A percentile compares a stretch with the other conserved stretches of the same genome.
Conservation (phyloP, 1,284 basidiomycete species). For the Schizopora paradoxa region DNA sequence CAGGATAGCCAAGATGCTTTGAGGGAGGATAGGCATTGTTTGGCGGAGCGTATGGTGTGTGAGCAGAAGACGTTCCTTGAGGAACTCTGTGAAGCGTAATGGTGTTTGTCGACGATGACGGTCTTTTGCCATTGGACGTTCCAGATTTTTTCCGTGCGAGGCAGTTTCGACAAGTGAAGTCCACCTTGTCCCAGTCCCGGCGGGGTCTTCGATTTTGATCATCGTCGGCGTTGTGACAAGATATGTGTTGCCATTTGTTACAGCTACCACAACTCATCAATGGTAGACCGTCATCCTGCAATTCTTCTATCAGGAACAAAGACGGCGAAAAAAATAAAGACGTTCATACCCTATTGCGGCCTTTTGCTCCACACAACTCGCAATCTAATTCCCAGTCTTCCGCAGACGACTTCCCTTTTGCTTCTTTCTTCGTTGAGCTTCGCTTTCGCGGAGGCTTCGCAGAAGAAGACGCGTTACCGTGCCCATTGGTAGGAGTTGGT, state of each 20-base stretch:
- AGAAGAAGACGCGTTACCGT: slow-evolving; percentile 1
- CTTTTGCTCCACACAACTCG: slow-evolving; percentile 69
- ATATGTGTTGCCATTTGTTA: slow-evolving; percentile 78
- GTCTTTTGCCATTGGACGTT: background rate
- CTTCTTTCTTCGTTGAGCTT: slow-evolving; percentile 5
- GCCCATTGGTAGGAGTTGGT: background rate
- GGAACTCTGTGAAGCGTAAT: too few species aligned
- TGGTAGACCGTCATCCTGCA: slow-evolving; percentile 67
- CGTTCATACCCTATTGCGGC: slow-evolving; percentile 58
- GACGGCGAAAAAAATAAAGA: slow-evolving; percentile 8
- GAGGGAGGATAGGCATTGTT: background rate
- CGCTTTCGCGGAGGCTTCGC: slow-evolving; percentile 2
- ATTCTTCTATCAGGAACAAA: slow-evolving; percentile 15
- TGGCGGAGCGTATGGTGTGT: background rate
- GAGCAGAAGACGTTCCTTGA: too few species aligned
- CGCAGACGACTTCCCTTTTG: slow-evolving; percentile 26
- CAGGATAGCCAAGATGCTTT: too few species aligned
- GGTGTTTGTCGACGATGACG: too few species aligned
- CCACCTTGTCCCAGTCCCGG: slow-evolving; percentile 68
- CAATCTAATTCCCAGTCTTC: slow-evolving; percentile 82
- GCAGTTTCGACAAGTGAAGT: slow-evolving; percentile 34
- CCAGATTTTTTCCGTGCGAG: background rate
- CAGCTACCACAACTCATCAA: slow-evolving; percentile 78
- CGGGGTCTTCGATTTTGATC: slow-evolving; percentile 47
- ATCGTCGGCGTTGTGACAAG: slow-evolving; percentile 69